Base-by-base conservation (phyloP, 768 basidiomycete species). In the Hebeloma cylindrosporum region DNA sequence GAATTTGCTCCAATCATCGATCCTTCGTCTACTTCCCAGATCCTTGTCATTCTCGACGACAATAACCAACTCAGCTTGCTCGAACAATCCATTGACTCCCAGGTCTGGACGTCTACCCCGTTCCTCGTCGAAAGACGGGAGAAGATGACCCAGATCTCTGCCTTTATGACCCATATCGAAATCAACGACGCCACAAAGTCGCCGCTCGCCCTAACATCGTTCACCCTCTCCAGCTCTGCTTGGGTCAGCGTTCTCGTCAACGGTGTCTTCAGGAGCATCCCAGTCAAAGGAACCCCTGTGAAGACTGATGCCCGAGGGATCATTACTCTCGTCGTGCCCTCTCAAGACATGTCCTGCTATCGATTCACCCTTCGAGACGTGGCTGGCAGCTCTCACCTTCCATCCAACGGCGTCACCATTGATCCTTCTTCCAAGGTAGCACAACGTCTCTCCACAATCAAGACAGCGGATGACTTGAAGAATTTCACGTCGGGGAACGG, bases 161-260 rank as follows among this genome's bases (percentile, higher is more conserved):
- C 37, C 14, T 39, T 22, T 23, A 23, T 39, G 10, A 18, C 37
- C 7, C 37, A 39, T n/a, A 39, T 39, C 37, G 37, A 39, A 26
- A 22, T 39, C 3, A 39, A 21, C 17, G 37, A 39, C 37, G 37
- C 37, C 3, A 23, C 21, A 7, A 22, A 22, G 5, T 10, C 14
- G 21, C 37, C 37, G 14, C 17, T 39, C 22, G 11, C 21, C 11
- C 16, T 23, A 16, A 22, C 17, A 11, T 4, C 14, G 10, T 39
- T 18, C 10, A 23, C 14, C 7, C 37, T 39, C 22, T 39, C 37
- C 7, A 18, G 17, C 18, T 18, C 17, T 39, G 37, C 17, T 7
- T 39, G 37, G 37, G 22, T 22, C 7, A 20, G 21, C 11, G 37
- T 22, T 13, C 37, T 39, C 37, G 22, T 39, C 20, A 39, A 39